phyloP scores from a whole-genome alignment of 805 yeast genomes.

The Lachancea quebecensis region DNA sequence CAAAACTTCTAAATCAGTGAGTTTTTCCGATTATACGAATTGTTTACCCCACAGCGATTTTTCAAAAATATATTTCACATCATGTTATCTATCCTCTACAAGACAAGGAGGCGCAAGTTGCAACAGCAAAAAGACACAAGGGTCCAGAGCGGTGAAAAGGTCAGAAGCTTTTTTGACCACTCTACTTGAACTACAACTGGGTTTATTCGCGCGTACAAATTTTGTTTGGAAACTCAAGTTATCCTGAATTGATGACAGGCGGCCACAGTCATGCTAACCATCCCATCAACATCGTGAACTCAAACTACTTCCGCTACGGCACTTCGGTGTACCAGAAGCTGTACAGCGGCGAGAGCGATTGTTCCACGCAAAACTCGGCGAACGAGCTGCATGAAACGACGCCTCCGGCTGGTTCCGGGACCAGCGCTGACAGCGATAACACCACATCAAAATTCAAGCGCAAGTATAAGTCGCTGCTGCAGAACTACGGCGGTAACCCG shows the following conservation, averaged over 20 bases:
- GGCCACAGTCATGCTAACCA: neutral
- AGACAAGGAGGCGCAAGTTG: neutral
- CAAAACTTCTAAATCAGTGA: neutral
- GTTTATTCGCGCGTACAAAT: no score
- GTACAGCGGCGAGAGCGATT: slow-evolving; percentile 9
- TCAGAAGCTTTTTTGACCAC: no score
- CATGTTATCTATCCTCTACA: neutral
- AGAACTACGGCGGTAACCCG: slow-evolving; percentile 7
- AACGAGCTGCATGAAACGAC: neutral
- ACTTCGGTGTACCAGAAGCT: slow-evolving; percentile 29
- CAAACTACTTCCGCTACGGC: slow-evolving; percentile 35
- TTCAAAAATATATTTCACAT: neutral
- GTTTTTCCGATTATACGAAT: neutral
- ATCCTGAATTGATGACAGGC: neutral
- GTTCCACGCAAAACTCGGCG: slow-evolving; percentile 1
- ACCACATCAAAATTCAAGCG: slow-evolving; percentile 6
- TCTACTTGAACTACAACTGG: no score
- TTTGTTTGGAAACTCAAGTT: neutral
- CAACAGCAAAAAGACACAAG: neutral
- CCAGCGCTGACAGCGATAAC: slow-evolving; percentile 1
- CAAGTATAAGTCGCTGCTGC: slow-evolving; percentile 6
- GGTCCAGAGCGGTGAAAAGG: no score
- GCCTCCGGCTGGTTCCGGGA: slow-evolving; percentile 1
- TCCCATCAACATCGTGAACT: slow-evolving; percentile 31
- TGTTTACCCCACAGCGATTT: neutral